Evolutionary conservation across 2,329 filamentous ascomycete genomes (phyloP).

Genomic region (Apiospora pterosperma): DNA sequence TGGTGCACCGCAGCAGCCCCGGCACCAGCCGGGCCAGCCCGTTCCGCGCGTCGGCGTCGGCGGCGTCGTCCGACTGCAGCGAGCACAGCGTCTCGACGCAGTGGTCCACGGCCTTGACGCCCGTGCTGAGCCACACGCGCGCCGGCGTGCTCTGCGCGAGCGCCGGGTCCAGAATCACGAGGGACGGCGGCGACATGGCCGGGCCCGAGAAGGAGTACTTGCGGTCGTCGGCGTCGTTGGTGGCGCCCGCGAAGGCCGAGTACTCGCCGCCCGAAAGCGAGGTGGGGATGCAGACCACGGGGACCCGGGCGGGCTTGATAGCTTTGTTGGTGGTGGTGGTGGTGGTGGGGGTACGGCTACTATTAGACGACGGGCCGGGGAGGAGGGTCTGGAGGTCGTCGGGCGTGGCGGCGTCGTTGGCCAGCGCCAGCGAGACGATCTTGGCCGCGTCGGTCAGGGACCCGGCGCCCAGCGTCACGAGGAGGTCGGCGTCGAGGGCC

Average conservation of each 20-base stretch:
- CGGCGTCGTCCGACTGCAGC: conserved; percentile 14
- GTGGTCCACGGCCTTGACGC: conserved; percentile 32
- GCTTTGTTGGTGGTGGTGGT: conserved; percentile 17
- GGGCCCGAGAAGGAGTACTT: conserved; percentile 30
- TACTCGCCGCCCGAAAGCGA: conserved; percentile 34
- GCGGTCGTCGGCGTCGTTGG: conserved; percentile 20
- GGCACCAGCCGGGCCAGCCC: conserved; percentile 19
- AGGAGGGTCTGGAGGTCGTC: conserved; percentile 35
- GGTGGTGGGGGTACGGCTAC: not conserved
- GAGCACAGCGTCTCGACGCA: conserved; percentile 29
- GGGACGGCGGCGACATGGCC: conserved; percentile 36
- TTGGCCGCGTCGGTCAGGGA: conserved; percentile 56
- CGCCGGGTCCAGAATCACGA: conserved; percentile 55
- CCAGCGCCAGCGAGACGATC: conserved; percentile 44
- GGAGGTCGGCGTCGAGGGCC: conserved; percentile 37
- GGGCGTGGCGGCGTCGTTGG: conserved; percentile 39
- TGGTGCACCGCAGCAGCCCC: conserved; percentile 16
- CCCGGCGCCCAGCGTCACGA: conserved; percentile 53
- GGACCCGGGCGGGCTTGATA: conserved; percentile 21
- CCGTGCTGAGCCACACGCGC: conserved; percentile 54
- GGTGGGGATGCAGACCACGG: conserved; percentile 31
- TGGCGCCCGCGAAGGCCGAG: conserved; percentile 26
- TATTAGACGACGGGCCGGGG: conserved; percentile 3
- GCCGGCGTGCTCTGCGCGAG: conserved; percentile 48
- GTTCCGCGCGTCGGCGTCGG: conserved; percentile 15